Base-by-base conservation (phyloP, 2,329 filamentous ascomycete species). In the Epicoccum nigrum region DNA sequence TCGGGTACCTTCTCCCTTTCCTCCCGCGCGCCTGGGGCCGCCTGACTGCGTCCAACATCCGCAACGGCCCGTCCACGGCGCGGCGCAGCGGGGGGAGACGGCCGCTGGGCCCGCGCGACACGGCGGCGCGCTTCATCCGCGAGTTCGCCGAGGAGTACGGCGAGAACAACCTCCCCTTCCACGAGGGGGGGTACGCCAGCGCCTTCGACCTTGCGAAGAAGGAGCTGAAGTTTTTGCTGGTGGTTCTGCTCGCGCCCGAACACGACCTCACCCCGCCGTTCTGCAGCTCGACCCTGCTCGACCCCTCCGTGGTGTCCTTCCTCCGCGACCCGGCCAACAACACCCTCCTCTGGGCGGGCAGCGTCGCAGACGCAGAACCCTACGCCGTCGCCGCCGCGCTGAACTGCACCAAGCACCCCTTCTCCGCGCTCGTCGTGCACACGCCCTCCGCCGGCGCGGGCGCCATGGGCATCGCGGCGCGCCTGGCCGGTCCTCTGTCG, bases 101-200 rank as follows among this genome's bases (percentile, higher is more conserved):
- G 60, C 84, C 90, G 61, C 77, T 97, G 35, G 88, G 88, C 68
- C 92, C 93, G 1, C 85, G 89, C 49, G 94, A 99, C 68, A 93
- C 91, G 1, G 92, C 93, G 0, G 87, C 89, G 20, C 82, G 94
- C 25, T 96, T 97, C 72, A 89, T 90, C 66, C 85, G 93, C 7
- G 92, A 97, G 64, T 96, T 99, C 60, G 92, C 96, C 65, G 94
- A 99, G 74, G 90, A 96, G 64, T 94, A 97, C 67, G 92, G 91
- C 0, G 76, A 80, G 15, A 83, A 86, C 40, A 79, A 79, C 4
- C 75, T 97, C 4, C 86, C 88, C 0, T 96, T 95, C 72, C 86
- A 88, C 60, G 92, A 97, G 68, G 89, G 88, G 43, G 92, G 93
- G 4, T 94, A 97, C 68, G 92, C 95, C 4, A 89, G 96, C 74